Evolutionary conservation across 2,329 filamentous ascomycete genomes (phyloP).

Genomic region (Exophiala spinifera): DNA sequence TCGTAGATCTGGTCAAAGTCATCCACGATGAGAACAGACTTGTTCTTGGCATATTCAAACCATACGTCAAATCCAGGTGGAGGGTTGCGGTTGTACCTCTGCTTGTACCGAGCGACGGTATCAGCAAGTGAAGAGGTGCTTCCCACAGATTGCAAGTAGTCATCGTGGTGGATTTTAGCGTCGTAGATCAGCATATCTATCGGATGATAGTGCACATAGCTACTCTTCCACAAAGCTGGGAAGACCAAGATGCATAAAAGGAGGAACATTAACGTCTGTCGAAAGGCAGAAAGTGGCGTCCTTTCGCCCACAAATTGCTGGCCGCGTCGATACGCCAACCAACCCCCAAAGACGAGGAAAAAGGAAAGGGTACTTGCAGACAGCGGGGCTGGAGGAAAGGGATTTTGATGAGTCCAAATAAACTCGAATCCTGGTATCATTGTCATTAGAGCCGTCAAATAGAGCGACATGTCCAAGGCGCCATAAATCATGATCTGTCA

Average conservation of each 20-base stretch:
- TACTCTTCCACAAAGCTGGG: conserved; percentile 41
- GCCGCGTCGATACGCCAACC: conserved; percentile 20
- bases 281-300: conserved; percentile 11
- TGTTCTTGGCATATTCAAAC: conserved; percentile 55
- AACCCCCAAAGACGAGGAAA: conserved; percentile 24
- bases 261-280: conserved; percentile 24
- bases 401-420: conserved; percentile 26
- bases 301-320: conserved; percentile 21
- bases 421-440: conserved; percentile 26
- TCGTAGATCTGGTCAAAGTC: conserved; percentile 59
- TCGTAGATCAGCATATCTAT: conserved; percentile 55
- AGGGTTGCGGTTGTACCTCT: conserved; percentile 53
- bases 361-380: conserved; percentile 23
- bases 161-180: conserved; percentile 47
- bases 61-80: conserved; percentile 60
- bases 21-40: conserved; percentile 55
- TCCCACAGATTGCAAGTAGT: conserved; percentile 48
- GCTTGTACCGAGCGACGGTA: conserved; percentile 51
- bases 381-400: conserved; percentile 27
- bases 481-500: conserved; percentile 25
- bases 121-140: conserved; percentile 48
- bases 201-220: conserved; percentile 48
- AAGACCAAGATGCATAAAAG: conserved; percentile 44
- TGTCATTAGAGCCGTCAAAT: conserved; percentile 21
- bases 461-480: conserved; percentile 23